Conservation (phyloP, 495 filamentous ascomycete genomes). For the Penicillium steckii region DNA sequence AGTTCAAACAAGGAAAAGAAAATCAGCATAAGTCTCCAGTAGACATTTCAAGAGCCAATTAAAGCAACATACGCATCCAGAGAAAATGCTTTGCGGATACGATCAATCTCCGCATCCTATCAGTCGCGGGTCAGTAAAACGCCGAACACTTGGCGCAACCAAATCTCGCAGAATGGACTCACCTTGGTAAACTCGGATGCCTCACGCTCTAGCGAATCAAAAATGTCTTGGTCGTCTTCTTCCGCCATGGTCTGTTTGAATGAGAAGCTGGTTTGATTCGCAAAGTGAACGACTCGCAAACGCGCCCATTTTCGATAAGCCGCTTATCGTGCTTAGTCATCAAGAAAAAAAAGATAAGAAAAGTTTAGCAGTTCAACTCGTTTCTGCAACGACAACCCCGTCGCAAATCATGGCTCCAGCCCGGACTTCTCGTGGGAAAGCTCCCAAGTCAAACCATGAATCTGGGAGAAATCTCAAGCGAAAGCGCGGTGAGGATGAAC, state of each 20-base stretch:
- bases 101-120: constrained; percentile 93
- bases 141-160: neutral
- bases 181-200: constrained; percentile 89
- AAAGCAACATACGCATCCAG: constrained; percentile 71
- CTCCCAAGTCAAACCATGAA: constrained; percentile 24
- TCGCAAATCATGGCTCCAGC: constrained; percentile 32
- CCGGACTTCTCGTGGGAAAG: constrained; percentile 19
- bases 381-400: neutral
- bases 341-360: constrained; percentile 32
- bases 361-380: constrained; percentile 22
- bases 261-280: too few relatives aligned
- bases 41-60: neutral
- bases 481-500: constrained; percentile 53
- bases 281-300: neutral
- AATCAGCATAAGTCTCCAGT: neutral
- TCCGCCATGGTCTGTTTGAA: constrained; percentile 27
- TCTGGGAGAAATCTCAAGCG: constrained; percentile 55
- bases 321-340: constrained; percentile 44
- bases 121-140: constrained; percentile 1
- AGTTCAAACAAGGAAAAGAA: neutral
- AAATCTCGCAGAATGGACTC: constrained; percentile 5
- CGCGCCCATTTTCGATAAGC: constrained; percentile 4
- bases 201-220: constrained; percentile 83
- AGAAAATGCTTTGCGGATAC: constrained; percentile 86
- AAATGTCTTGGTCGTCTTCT: constrained; percentile 70